phyloP scores from a whole-genome alignment of 306 rosid species.

The Alnus rubra region DNA sequence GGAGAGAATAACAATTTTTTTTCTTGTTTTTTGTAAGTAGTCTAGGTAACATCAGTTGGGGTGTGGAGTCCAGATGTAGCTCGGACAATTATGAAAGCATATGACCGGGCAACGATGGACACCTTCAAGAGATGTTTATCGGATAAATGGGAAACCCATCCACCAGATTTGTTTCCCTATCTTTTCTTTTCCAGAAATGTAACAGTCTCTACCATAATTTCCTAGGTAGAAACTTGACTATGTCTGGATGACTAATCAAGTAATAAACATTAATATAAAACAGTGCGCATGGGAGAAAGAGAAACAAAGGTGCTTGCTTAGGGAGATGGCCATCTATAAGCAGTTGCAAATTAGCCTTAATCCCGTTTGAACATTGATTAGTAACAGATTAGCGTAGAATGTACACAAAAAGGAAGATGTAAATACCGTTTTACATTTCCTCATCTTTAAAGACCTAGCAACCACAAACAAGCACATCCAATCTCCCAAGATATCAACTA shows the following conservation, averaged over 20 bases:
- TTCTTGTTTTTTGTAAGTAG: not conserved
- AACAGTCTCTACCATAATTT: conserved; percentile 1
- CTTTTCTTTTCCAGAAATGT: conserved; percentile 5
- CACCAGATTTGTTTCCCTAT: not conserved
- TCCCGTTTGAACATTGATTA: no score
- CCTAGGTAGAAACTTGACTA: not conserved
- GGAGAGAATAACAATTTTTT: not conserved
- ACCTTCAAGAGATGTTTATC: conserved; percentile 1
- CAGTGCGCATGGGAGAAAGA: not conserved
- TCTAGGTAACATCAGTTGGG: not conserved
- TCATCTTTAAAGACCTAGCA: not conserved
- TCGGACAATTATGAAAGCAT: not conserved
- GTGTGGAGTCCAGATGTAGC: conserved; percentile 14
- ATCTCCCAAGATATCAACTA: not conserved
- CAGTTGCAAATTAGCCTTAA: conserved; percentile 1
- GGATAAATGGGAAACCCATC: conserved; percentile 6
- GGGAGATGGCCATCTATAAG: not conserved
- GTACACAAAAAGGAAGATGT: not conserved
- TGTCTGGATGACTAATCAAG: not conserved
- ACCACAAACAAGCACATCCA: conserved; percentile 1
- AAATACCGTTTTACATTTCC: not conserved
- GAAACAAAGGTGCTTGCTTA: not conserved
- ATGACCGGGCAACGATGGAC: not conserved
- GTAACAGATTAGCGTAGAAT: not conserved
- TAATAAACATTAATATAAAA: not conserved